phyloP scores from a whole-genome alignment of 2,329 filamentous ascomycete genomes.

The Fusarium metavorans region DNA sequence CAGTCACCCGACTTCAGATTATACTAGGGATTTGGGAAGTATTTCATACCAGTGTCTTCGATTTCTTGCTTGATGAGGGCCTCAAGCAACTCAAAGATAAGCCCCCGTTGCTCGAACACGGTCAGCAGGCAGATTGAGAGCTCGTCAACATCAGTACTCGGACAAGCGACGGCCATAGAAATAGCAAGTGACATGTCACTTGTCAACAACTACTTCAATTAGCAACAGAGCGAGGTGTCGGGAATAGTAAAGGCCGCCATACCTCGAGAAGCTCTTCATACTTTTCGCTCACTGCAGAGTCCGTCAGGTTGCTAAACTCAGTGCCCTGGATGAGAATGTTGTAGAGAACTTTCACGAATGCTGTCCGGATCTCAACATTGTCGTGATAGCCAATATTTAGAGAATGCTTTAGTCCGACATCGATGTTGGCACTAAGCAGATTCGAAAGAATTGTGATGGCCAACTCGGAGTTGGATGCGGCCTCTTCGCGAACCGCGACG shows the following conservation, averaged over 20 bases:
- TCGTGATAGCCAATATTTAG: slow-evolving; percentile 78
- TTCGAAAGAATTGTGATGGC: slow-evolving; percentile 77
- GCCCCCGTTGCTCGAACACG: slow-evolving; percentile 75
- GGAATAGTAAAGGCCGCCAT: neutral
- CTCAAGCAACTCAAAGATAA: slow-evolving; percentile 73
- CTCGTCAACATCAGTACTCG: slow-evolving; percentile 76
- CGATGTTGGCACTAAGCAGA: slow-evolving; percentile 76
- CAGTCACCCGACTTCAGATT: slow-evolving; percentile 13
- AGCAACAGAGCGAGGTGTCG: neutral
- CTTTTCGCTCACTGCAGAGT: slow-evolving; percentile 75
- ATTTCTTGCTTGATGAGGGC: slow-evolving; percentile 77
- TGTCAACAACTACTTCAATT: slow-evolving; percentile 63
- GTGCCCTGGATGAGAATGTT: slow-evolving; percentile 79
- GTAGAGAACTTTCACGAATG: slow-evolving; percentile 77
- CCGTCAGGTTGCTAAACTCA: slow-evolving; percentile 76
- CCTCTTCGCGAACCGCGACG: slow-evolving; percentile 63
- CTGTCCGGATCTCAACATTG: slow-evolving; percentile 76
- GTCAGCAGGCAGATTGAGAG: slow-evolving; percentile 75
- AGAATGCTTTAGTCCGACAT: slow-evolving; percentile 77
- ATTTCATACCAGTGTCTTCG: slow-evolving; percentile 68
- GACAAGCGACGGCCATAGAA: slow-evolving; percentile 74
- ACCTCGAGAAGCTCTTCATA: slow-evolving; percentile 74
- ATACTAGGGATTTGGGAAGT: neutral
- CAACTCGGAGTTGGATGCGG: slow-evolving; percentile 68
- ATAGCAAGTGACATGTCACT: slow-evolving; percentile 72